Base-by-base conservation (phyloP, 1,284 basidiomycete species). In the Leccinum cinnamomeum region DNA sequence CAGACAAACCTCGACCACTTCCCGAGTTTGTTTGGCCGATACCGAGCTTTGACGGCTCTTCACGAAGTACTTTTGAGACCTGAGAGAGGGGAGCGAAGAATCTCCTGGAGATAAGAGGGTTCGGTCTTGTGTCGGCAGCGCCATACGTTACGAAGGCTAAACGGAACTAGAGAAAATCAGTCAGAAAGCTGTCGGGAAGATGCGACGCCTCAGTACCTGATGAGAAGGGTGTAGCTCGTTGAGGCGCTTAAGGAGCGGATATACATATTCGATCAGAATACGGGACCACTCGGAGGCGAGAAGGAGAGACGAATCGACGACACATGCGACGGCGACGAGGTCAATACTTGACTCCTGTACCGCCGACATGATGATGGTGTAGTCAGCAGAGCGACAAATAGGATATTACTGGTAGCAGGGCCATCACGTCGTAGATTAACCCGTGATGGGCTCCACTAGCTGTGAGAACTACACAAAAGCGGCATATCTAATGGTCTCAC, bases 231-330 rank as follows among this genome's bases (percentile, higher is more conserved):
- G 75, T 0, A 77, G 61, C 53, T 88, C 85, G 35, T 66, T 68
- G 33, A 89, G 69, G 28, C 87, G 83, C 58, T 79, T 79, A 53
- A 90, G 69, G 62, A 90, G 77, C 3, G 78, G 81, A 2, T 70
- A 70, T 20, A 87, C 69, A 70, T 89, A 91, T 5, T 81, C 79
- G 5, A 62, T 50, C 44, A 86, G 66, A 28, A 87, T 66, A 6
- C 70, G 71, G 0, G 66, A 65, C 88, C 88, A 91, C 70, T 87
- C 83, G 2, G 75, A 65, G 5, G 80, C 79, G 5, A 91, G 76
- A 1, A 79, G 67, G 3, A 85, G 72, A 7, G 89, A 90, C 2
- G 87, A 82, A 60, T 91, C 89, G 55, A 88, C 77, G 57, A 91
- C 81, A 61, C 85, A 81, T 1, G 80, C 83, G 25, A 91, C 75